A percentile compares a stretch with the other conserved stretches of the same genome.
Evolutionary conservation across 176 grass and related monocot genomes (phyloP).

Genomic region (Lolium rigidum): DNA sequence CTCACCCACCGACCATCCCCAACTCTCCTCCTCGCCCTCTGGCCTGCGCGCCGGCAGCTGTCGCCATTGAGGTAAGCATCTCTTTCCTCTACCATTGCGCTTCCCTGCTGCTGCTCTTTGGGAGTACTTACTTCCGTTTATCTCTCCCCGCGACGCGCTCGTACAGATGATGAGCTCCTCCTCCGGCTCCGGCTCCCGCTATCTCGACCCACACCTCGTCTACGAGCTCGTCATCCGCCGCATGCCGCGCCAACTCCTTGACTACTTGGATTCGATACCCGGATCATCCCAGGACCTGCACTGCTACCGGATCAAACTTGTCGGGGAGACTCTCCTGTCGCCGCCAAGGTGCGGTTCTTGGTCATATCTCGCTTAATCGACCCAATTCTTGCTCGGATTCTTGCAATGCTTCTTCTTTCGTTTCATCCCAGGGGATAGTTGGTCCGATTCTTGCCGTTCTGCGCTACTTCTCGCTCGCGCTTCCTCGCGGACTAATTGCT

Average conservation of each 20-base stretch:
- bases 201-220: not conserved
- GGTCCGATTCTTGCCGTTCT: not conserved
- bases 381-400: not conserved
- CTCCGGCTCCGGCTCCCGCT: not conserved
- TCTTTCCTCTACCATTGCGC: too few species aligned
- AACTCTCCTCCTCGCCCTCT: not conserved
- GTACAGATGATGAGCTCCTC: too few species aligned
- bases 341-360: not conserved
- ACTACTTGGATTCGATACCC: slow-evolving; percentile 10
- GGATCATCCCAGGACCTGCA: not conserved
- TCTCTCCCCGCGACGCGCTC: too few species aligned
- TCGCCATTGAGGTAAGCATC: too few species aligned
- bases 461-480: not conserved
- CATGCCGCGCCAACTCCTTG: not conserved
- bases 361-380: not conserved
- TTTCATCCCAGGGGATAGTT: not conserved
- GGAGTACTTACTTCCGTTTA: too few species aligned
- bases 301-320: not conserved
- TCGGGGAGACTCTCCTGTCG: not conserved
- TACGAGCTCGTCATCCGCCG: not conserved
- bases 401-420: not conserved
- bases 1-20: not conserved
- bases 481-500: not conserved
- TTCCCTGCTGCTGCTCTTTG: too few species aligned
- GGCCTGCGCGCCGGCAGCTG: not conserved